These are phyloP conservation scores for Pythium folliculosum DNA, from an alignment of 352 stramenopile species.

Conservation along the genomic window DNA sequence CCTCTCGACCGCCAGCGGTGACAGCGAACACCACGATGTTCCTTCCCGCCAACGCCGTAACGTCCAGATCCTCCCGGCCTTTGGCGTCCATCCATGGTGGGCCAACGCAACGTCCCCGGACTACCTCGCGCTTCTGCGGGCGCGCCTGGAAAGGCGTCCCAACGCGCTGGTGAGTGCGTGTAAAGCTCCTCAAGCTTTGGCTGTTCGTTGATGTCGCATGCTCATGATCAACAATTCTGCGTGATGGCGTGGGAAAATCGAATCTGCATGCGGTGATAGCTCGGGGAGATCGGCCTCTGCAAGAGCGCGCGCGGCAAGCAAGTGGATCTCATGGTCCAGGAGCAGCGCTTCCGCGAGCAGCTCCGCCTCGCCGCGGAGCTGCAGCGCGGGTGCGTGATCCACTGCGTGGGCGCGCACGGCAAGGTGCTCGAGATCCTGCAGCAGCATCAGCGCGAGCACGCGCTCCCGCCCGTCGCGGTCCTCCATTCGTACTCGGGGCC, in stretches of 20 bases:
- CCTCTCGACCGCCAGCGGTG: conserved; percentile 5
- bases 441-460: conserved; percentile 1
- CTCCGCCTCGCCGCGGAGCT: conserved; percentile 54
- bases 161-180: conserved; percentile 37
- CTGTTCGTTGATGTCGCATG: not conserved
- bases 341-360: conserved; percentile 51
- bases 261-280: conserved; percentile 33
- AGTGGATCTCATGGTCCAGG: conserved; percentile 49
- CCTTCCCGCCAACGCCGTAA: not conserved
- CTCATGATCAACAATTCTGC: not conserved
- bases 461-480: conserved; percentile 53
- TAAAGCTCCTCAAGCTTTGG: not conserved
- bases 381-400: conserved; percentile 57
- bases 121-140: conserved; percentile 41
- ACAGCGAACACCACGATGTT: conserved; percentile 12
- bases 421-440: conserved; percentile 69
- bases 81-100: conserved; percentile 84
- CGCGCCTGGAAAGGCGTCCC: conserved; percentile 41
- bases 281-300: conserved; percentile 82
- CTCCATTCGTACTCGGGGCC: conserved; percentile 72
- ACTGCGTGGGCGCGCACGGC: conserved; percentile 73
- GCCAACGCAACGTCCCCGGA: conserved; percentile 27
- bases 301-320: conserved; percentile 57
- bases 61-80: conserved; percentile 49
- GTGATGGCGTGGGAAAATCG: not conserved